These are phyloP conservation scores for Thecaphora frezii DNA, from an alignment of 1,284 basidiomycete species.

Conservation along the genomic window DNA sequence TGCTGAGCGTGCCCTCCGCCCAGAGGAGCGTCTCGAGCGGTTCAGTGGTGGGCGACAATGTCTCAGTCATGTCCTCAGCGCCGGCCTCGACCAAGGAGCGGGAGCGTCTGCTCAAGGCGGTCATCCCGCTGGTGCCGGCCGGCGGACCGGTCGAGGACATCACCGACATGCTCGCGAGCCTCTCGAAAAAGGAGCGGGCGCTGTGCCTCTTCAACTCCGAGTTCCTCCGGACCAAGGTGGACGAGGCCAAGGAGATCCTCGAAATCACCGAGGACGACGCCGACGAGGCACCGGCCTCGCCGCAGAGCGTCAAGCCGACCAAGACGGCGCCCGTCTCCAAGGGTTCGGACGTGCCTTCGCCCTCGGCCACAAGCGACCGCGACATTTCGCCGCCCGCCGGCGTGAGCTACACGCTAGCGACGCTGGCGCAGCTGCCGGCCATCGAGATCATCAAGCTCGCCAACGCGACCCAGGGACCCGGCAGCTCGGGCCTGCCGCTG, in stretches of 20 bases:
- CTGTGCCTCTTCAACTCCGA: constrained; percentile 86
- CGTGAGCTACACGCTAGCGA: constrained; percentile 46
- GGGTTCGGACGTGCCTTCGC: not conserved
- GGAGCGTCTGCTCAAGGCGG: constrained; percentile 72
- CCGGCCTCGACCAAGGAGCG: constrained; percentile 56
- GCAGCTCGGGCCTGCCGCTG: constrained; percentile 66
- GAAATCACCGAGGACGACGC: constrained; percentile 58
- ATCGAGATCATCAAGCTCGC: constrained; percentile 67
- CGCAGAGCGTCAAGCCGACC: not conserved
- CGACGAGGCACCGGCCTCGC: not conserved
- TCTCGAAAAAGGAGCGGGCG: constrained; percentile 82
- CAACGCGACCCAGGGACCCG: constrained; percentile 55
- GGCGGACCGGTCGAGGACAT: constrained; percentile 48
- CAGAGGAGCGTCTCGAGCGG: not conserved
- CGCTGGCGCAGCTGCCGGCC: constrained; percentile 70
- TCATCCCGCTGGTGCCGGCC: constrained; percentile 18
- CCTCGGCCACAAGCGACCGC: constrained; percentile 22
- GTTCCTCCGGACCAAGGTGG: constrained; percentile 73
- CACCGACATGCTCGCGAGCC: constrained; percentile 75
- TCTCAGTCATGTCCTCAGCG: constrained; percentile 25
- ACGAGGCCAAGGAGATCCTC: constrained; percentile 74
- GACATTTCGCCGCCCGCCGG: constrained; percentile 35
- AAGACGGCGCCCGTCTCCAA: constrained; percentile 1
- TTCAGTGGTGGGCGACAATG: constrained; percentile 15
- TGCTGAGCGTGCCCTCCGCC: constrained; percentile 14